Evolutionary conservation across 352 stramenopile species (phyloP), one percentile per base, ranked within the genome.

Genomic region (Phytophthora megakarya): DNA sequence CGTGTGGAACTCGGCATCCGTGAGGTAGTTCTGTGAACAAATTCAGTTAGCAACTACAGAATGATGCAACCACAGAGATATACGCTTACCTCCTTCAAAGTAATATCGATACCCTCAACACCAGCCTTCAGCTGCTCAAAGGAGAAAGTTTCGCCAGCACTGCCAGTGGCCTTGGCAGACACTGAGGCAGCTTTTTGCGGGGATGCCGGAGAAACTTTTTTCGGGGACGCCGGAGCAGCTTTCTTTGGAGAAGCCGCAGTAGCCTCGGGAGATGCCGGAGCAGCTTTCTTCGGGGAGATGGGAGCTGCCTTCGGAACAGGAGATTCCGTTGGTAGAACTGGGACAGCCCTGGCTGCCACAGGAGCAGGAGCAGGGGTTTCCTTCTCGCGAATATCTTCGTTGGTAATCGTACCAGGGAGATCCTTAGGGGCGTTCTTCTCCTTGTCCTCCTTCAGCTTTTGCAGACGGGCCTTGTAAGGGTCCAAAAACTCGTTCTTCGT

Each of bases 401-500:
- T 89, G n/a, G 79, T 72, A 57, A 86, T 75, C 22, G 80, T 85
- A 49, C 80, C 77, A 28, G 75, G 57, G 6, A 79, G 61, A 43
- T 90, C 80, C 63, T 88, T 84, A 8, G 78, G 73, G 1, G 68
- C 60, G 46, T 87, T 88, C 69, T 85, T 90, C 54, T 88, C 80
- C 73, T 92, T 92, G 52, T 91, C 79, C 32, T 80, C 85, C 73
- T 89, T 88, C 22, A 94, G 56, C 64, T 88, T 89, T 50, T 80
- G 74, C 12, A 97, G 72, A 23, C 88, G 88, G 19, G 84, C 77
- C 72, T 95, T 78, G 72, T 97, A 98, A 45, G 92, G 92, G 70
- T 98, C 92, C 40, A 95, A 57, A 47, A 97, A 98, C 49, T 88
- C 76, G 47, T 78, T 88, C 71, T 96, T 89, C n/a, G 78, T 74